Conservation (phyloP, 2,329 filamentous ascomycete species). For the Onygena corvina region DNA sequence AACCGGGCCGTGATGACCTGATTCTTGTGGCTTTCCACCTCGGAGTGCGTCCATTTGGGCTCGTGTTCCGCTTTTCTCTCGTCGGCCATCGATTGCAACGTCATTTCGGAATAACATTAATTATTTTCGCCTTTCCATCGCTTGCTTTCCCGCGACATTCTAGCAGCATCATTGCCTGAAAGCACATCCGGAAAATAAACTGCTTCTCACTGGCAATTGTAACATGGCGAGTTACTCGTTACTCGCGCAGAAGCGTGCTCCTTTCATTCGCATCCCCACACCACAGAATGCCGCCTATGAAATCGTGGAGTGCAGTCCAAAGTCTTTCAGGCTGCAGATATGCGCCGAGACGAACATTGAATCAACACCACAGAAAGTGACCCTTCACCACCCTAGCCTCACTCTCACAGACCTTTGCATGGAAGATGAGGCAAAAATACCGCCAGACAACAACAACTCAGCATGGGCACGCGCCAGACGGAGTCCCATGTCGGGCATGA, state of each 20-base stretch:
- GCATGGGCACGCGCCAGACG: constrained; percentile 28
- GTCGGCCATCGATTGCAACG: no score
- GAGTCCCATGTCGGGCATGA: constrained; percentile 23
- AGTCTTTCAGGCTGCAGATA: constrained; percentile 16
- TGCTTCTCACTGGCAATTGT: background rate
- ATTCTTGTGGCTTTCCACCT: no score
- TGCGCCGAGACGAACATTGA: constrained; percentile 15
- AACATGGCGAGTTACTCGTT: constrained; percentile 7
- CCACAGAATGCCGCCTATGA: constrained; percentile 19
- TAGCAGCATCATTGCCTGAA: no score
- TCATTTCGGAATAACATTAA: no score
- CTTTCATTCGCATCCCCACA: constrained; percentile 17
- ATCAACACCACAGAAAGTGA: constrained; percentile 9
- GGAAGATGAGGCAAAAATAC: constrained; percentile 16
- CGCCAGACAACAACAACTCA: constrained; percentile 27
- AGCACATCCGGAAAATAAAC: background rate
- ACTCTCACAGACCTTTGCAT: constrained; percentile 22
- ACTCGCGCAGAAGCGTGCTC: constrained; percentile 10
- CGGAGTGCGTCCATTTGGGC: no score
- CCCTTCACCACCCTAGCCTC: constrained; percentile 19
- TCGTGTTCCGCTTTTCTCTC: no score
- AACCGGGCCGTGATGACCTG: no score
- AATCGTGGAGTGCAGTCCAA: constrained; percentile 11
- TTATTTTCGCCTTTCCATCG: no score
- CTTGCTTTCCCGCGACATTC: no score